Percentiles rank a stretch among this genome's conserved stretches.
phyloP scores from a whole-genome alignment of 148 eudicot species.

The Rhododendron kiyosumense region DNA sequence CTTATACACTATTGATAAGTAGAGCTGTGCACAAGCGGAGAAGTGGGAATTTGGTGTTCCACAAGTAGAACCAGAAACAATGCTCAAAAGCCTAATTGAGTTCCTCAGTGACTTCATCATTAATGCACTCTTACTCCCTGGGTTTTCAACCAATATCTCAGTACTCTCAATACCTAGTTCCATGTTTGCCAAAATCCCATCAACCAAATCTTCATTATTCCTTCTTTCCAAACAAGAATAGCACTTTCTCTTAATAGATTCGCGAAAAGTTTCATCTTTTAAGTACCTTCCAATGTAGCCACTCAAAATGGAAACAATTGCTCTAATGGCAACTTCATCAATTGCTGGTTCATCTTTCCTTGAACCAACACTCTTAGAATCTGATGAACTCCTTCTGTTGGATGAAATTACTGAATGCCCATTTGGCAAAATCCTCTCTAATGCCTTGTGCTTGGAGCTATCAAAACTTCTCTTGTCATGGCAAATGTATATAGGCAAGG shows the following conservation, averaged over 20 bases:
- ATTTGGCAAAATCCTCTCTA: constrained; percentile 14
- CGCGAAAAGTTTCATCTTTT: constrained; percentile 28
- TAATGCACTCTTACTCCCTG: constrained; percentile 16
- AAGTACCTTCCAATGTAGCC: constrained; percentile 32
- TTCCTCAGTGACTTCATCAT: constrained; percentile 19
- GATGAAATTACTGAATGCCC: constrained; percentile 30
- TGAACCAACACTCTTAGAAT: constrained; percentile 10
- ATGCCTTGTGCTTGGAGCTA: constrained; percentile 2
- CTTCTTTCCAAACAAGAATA: constrained; percentile 27
- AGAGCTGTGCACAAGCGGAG: constrained; percentile 50
- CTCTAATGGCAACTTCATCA: constrained; percentile 37
- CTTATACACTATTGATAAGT: constrained; percentile 43
- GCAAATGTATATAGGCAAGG: constrained; percentile 48
- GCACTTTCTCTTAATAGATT: constrained; percentile 20
- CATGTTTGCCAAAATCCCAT: constrained; percentile 22
- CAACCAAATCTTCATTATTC: constrained; percentile 14
- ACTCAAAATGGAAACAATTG: constrained; percentile 37
- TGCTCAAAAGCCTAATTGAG: constrained; percentile 27
- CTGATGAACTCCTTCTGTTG: constrained; percentile 12
- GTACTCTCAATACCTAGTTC: constrained; percentile 37
- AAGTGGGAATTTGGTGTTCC: constrained; percentile 25
- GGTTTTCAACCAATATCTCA: constrained; percentile 29
- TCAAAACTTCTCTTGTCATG: constrained; percentile 33
- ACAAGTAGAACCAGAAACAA: constrained; percentile 28
- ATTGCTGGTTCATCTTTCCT: constrained; percentile 32